A percentile compares a stretch with the other conserved stretches of the same genome.
phyloP scores from a whole-genome alignment of 1,284 basidiomycete genomes.

The Heterobasidion annosum region DNA sequence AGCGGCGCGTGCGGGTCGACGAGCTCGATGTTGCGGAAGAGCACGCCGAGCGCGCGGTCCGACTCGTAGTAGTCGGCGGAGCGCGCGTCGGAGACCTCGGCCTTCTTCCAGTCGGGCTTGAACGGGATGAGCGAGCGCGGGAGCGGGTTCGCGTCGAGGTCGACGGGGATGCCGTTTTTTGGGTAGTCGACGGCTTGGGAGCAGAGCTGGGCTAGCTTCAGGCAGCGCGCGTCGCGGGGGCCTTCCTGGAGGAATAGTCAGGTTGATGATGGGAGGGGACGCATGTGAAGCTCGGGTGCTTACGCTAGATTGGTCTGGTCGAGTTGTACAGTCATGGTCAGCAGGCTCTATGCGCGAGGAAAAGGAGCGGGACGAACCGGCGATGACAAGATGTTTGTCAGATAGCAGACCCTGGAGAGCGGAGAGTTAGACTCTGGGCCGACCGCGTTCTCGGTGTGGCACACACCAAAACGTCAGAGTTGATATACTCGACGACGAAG shows the following conservation, averaged over 20 bases:
- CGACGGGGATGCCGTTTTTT: conserved; percentile 61
- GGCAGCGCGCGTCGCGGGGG: conserved; percentile 53
- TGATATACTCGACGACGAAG: conserved; percentile 78
- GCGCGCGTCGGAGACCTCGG: conserved; percentile 49
- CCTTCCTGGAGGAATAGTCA: conserved; percentile 37
- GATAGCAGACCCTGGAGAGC: conserved; percentile 49
- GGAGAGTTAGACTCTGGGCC: background rate
- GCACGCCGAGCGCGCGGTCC: conserved; percentile 52
- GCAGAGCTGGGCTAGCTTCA: conserved; percentile 58
- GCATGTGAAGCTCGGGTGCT: background rate
- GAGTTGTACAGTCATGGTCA: background rate
- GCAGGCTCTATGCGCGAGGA: background rate
- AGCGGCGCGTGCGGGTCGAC: conserved; percentile 16
- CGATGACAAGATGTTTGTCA: conserved; percentile 64
- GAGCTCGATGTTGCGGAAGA: conserved; percentile 55
- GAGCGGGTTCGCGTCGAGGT: conserved; percentile 34
- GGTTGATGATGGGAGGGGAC: background rate
- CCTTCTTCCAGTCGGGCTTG: conserved; percentile 72
- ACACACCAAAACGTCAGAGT: conserved; percentile 66
- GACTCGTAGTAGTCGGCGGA: conserved; percentile 64
- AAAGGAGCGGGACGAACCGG: conserved; percentile 34
- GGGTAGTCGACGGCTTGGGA: conserved; percentile 66
- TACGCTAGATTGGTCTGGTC: conserved; percentile 61
- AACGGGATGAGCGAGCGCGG: conserved; percentile 47
- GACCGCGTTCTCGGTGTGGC: background rate